A percentile compares a stretch with the other conserved stretches of the same genome.
These are phyloP conservation scores for Liquidambar formosana DNA, from an alignment of 164 flowering plant species.

Conservation along the genomic window DNA sequence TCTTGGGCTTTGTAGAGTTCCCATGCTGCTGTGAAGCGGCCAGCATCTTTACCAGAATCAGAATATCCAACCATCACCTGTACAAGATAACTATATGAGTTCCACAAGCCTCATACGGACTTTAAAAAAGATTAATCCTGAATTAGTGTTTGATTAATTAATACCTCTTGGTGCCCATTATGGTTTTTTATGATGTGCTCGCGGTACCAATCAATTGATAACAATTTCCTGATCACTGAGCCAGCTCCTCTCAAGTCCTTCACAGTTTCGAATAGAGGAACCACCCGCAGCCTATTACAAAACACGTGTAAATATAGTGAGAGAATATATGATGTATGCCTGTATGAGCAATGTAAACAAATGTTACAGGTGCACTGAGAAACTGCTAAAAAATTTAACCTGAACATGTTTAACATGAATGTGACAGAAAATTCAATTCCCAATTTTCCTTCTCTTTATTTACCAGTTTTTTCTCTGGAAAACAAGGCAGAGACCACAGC, in stretches of 20 bases:
- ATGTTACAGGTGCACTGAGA: background rate
- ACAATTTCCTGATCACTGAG: slow-evolving; percentile 76
- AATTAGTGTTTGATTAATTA: background rate
- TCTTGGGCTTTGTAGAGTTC: slow-evolving; percentile 97
- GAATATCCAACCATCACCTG: slow-evolving; percentile 99
- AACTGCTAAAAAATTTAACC: background rate
- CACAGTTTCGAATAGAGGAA: slow-evolving; percentile 96
- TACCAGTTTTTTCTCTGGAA: too few relatives aligned
- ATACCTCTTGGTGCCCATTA: slow-evolving; percentile 92
- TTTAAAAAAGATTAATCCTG: background rate
- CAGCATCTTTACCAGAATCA: slow-evolving; percentile 96
- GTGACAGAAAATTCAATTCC: background rate
- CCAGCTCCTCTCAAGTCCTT: slow-evolving; percentile 92
- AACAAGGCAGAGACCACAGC: too few relatives aligned
- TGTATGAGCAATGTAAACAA: background rate
- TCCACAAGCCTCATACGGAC: slow-evolving; percentile 11
- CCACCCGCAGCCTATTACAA: slow-evolving; percentile 74
- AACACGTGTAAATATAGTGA: background rate
- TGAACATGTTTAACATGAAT: background rate
- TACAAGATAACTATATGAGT: slow-evolving; percentile 13
- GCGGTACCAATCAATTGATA: slow-evolving; percentile 90
- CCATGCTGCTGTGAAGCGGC: slow-evolving; percentile 97
- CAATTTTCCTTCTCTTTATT: background rate
- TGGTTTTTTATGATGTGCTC: slow-evolving; percentile 81
- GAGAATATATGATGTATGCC: background rate